A percentile compares a stretch with the other conserved stretches of the same genome.
Evolutionary conservation across 331 rosid species (phyloP).

Genomic region (Phaseolus coccineus): DNA sequence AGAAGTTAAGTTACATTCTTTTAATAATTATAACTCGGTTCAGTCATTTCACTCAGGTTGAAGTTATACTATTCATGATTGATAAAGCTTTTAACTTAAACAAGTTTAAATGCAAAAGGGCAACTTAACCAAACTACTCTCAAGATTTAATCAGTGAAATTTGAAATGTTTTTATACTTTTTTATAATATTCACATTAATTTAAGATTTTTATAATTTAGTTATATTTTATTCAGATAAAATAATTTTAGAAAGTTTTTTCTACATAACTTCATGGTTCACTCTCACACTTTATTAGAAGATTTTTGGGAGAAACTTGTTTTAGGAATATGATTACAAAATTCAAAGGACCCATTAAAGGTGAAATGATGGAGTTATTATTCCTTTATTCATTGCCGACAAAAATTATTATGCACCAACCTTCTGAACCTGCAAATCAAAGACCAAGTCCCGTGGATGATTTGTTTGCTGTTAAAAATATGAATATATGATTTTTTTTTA

Average conservation of each 20-base stretch:
- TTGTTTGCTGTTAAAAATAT: too few species aligned
- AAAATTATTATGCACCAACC: not conserved
- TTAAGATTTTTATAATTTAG: not conserved
- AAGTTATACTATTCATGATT: not conserved
- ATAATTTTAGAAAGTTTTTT: not conserved
- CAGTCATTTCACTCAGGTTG: conserved; percentile 1
- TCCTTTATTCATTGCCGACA: not conserved
- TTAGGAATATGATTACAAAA: not conserved
- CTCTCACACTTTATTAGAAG: not conserved
- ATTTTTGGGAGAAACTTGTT: not conserved
- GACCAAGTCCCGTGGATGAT: too few species aligned
- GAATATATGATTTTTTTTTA: too few species aligned
- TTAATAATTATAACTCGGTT: not conserved
- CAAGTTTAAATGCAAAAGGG: too few species aligned
- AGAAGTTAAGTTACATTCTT: not conserved
- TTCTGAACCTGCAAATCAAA: not conserved
- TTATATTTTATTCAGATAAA: not conserved
- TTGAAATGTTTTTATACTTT: not conserved
- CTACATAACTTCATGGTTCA: not conserved
- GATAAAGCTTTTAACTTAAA: not conserved
- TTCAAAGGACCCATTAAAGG: not conserved
- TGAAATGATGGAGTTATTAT: not conserved
- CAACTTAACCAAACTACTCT: not conserved
- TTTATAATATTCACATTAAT: not conserved
- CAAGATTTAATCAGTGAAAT: not conserved